Evolutionary conservation across 2,329 filamentous ascomycete genomes (phyloP), one percentile per base, ranked within the genome.

Genomic region (Lasiodiplodia theobromae): DNA sequence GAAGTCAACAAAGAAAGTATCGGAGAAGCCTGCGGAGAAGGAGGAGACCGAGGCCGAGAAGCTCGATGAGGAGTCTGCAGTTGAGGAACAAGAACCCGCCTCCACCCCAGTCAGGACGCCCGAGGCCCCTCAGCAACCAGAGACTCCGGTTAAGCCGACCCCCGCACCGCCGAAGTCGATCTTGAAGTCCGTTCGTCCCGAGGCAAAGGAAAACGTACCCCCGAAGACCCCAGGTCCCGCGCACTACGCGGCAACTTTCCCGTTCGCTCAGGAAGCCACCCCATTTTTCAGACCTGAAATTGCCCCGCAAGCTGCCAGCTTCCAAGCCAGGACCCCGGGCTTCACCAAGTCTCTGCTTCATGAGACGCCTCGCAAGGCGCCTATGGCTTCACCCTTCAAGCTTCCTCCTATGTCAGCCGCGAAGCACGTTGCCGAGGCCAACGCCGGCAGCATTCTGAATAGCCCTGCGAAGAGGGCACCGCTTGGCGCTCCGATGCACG

Each of bases 371-470:
- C 66, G 68, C 7, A 71, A 62, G 37, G 65, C 62, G 4, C 62
- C 66, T 7, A 53, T 57, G 5, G 56, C 25, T 10, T 67, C 70
- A 10, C 70, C 70, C 3, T 67, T 68, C 54, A 71, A 71, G 51
- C 37, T 67, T 18, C 52, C 63, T 37, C 64, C 57, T 8, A 51
- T 67, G 52, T 68, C 67, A 18, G 52, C 68, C 5, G 57, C 44
- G 18, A 70, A 71, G 57, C 56, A 23, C 14, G 54, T n/a, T 5
- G 6, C 23, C 11, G 66, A 54, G 37, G 4, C 56, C 1, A 54
- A 37, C n/a, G 12, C 49, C 3, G 66, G 37, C 23, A 63, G 49
- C 21, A 52, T 68, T 18, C 66, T 68, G 44, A 53, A 40, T n/a
- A 68, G 58, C 21, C 67, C 67, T 25, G 58, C 67, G 11, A 68